phyloP scores from a whole-genome alignment of 225 moss, liverwort and hornwort species.

The Marchantia paleacea region DNA sequence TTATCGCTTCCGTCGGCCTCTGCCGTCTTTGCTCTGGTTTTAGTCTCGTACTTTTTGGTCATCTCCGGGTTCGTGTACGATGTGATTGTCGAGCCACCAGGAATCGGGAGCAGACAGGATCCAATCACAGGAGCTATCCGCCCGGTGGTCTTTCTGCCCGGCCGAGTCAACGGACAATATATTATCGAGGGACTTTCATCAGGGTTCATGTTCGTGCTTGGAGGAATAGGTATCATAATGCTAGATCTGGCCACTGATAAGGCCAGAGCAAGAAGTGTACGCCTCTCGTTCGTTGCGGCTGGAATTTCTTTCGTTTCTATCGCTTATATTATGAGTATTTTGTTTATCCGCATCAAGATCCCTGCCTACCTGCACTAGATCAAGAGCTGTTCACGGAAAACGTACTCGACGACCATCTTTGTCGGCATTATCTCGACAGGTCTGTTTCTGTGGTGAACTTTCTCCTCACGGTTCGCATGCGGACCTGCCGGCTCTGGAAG shows the following conservation, averaged over 20 bases:
- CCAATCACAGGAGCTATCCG: slow-evolving; percentile 88
- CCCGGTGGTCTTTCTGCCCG: slow-evolving; percentile 85
- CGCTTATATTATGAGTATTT: slow-evolving; percentile 87
- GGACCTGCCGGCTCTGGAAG: neutral
- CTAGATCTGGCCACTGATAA: slow-evolving; percentile 87
- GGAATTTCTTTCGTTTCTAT: slow-evolving; percentile 73
- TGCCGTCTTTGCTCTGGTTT: slow-evolving; percentile 71
- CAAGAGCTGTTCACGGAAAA: neutral
- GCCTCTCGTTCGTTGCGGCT: slow-evolving; percentile 74
- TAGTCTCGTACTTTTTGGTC: slow-evolving; percentile 81
- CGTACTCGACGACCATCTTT: neutral
- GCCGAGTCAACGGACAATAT: slow-evolving; percentile 93
- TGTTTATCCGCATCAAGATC: slow-evolving; percentile 93
- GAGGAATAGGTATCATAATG: slow-evolving; percentile 82
- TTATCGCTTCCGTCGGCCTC: slow-evolving; percentile 72
- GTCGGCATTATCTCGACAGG: neutral
- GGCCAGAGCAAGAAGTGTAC: slow-evolving; percentile 69
- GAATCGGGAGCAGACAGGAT: slow-evolving; percentile 97
- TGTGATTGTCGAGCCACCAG: slow-evolving; percentile 97
- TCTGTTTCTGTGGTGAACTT: neutral
- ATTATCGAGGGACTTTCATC: slow-evolving; percentile 95
- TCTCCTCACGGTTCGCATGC: neutral
- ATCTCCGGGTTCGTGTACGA: slow-evolving; percentile 97
- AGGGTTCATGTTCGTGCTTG: slow-evolving; percentile 94
- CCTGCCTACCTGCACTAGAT: slow-evolving; percentile 70